Evolutionary conservation across 371 early-diverging fungal species (phyloP), one percentile per base, ranked within the genome.

Genomic region (Choanephora cucurbitarum): DNA sequence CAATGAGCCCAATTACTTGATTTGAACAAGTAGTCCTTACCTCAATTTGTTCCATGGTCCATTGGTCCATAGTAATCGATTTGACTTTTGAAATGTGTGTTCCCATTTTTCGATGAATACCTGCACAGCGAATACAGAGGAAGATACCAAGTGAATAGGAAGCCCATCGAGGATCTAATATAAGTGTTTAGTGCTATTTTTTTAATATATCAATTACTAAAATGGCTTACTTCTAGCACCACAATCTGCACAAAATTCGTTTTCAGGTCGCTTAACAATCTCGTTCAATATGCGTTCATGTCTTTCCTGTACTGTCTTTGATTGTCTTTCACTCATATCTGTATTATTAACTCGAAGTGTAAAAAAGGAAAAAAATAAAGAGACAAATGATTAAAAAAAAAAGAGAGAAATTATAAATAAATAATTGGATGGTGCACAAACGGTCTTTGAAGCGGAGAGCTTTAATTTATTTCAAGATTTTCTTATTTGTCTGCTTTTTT

Each of bases 71-170:
- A 37, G 86, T 87, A 24, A 95, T 86, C 4, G 94, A 94, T 69
- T 93, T 96, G 44, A 98, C 93, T 66, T 93, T 92, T 43, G 94
- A 86, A 58, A 96, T 91, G 57, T 95, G 96, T 1, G 95, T 96
- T 34, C 96, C 96, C 82, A 96, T 86, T 61, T 89, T 89, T 21
- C 98, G 81, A 64, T 98, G 98, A 55, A 94, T 76, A 22, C 97
- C 93, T 31, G 89, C 91, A 75, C 98, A 98, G 2, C 95, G 85
- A 41, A 97, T 94, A 73, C 98, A 98, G 24, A 98, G 62, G 66
- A 98, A 97, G 34, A 95, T 79, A 15, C 98, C 97, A 22, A 97
- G 70, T 54, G 95, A 94, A 85, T 87, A 92, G 7, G 94, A 94
- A 17, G 96, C 95, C 97, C 97, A 97, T 24, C 96, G 93, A 48